Base-by-base conservation (phyloP, 495 filamentous ascomycete species). In the Aspergillus nanangensis region DNA sequence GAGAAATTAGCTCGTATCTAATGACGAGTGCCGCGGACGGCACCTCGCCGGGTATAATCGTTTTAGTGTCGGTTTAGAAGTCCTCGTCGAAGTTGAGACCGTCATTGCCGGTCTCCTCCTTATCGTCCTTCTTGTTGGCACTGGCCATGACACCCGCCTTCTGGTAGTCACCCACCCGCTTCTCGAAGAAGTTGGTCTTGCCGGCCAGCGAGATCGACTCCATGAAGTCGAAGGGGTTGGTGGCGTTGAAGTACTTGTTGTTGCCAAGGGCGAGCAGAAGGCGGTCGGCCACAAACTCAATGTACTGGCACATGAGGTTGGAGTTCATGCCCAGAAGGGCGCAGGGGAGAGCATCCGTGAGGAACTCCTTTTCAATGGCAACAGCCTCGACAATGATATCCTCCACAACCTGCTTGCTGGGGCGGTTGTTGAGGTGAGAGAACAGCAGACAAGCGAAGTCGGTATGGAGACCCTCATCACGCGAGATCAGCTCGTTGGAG, bases 131-230 rank as follows among this genome's bases (percentile, higher is more conserved):
- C 81, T 96, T 93, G 70, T 90, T 88, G 61, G 87, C 89, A 73
- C 84, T 87, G 52, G 82, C 85, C 90, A 98, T 97, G 60, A 98
- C 93, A 71, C 94, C 93, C 37, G 94, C 90, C 78, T 98, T 98
- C 72, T 98, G 93, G 80, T 98, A 98, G 63, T 98, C 93, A 69
- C 87, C 94, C 32, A 98, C 93, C 49, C 93, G 87, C 87, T 98
- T 98, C 83, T 98, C 93, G 69, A 98, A 98, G 87, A 98, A 98
- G 79, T 98, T 98, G 67, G 93, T 98, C 85, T 98, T 98, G 70
- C 93, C 93, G 21, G 90, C 88, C 23, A 98, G 78, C 8, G 93
- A 97, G 73, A 98, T 98, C 60, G 90, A 92, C 81, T 98, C 93
- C 93, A 98, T 98, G 74, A 98, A 98, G 79, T 98, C 93, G 70